phyloP scores from a whole-genome alignment of 1,284 basidiomycete genomes.

The Cystobasidium pallidum region DNA sequence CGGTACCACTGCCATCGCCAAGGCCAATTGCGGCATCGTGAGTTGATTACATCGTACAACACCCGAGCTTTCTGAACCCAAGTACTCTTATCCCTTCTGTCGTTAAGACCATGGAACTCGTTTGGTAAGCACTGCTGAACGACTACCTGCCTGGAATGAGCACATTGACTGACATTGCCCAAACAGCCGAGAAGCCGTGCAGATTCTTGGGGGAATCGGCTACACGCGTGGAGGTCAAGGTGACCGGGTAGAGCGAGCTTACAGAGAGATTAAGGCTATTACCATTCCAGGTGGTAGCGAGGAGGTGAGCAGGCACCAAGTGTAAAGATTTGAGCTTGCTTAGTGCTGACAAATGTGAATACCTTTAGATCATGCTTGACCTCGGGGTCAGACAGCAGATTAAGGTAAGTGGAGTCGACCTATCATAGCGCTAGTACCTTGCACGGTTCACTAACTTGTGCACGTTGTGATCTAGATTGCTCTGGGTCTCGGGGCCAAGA shows the following conservation, averaged over 20 bases:
- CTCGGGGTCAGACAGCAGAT: slow-evolving; percentile 48
- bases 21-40: slow-evolving; percentile 50
- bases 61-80: neutral
- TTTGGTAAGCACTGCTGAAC: slow-evolving; percentile 8
- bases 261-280: slow-evolving; percentile 48
- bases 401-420: slow-evolving; percentile 35
- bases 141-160: neutral
- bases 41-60: neutral
- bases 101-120: slow-evolving; percentile 32
- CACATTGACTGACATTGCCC: neutral
- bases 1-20: slow-evolving; percentile 53
- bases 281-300: slow-evolving; percentile 50
- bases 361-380: slow-evolving; percentile 51
- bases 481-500: slow-evolving; percentile 43
- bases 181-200: slow-evolving; percentile 47
- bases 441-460: neutral
- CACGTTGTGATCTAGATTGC: slow-evolving; percentile 22
- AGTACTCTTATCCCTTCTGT: neutral
- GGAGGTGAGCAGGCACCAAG: slow-evolving; percentile 23
- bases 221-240: slow-evolving; percentile 51
- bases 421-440: neutral
- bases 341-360: neutral
- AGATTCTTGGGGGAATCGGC: slow-evolving; percentile 52
- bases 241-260: slow-evolving; percentile 51
- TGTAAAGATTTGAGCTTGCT: neutral